Evolutionary conservation across 2,329 filamentous ascomycete species (phyloP), one percentile per base, ranked within the genome.

Genomic region (Sarocladium oryzae): DNA sequence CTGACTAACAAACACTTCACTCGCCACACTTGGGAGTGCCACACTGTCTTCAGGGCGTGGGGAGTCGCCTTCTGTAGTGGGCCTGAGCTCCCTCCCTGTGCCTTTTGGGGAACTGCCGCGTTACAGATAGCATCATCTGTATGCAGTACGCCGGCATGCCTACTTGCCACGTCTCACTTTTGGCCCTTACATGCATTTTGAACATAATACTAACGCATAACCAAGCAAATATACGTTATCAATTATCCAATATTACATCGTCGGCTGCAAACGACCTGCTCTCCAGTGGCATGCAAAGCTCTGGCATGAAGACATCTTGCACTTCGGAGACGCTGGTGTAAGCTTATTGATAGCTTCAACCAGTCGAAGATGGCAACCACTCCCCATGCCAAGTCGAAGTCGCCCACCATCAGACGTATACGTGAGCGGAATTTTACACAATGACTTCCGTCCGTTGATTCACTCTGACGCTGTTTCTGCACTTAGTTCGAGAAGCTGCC

Each of bases 321-420:
- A n/a, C 18, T 15, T 40, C 37, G 37, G 23, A 7, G 16, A 11
- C 37, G 7, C 7, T 11, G 16, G 9, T 40, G 37, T 40, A 23
- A 21, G 37, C 16, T 40, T 11, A n/a, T 18, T 20, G 10, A 26
- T 15, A 53, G 24, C 40, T 35, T 43, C 53, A 18, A 21, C 54
- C 54, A 66, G 40, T 11, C 37, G 9, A 51, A 33, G 54, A 76
- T 73, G 70, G 64, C 71, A 37, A 69, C 69, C 36, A 72, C 63
- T 21, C 60, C 66, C 21, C 64, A 73, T 58, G 70, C 86, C 72
- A 89, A 86, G 66, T 81, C 84, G 60, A 90, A 89, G 65, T 90
- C 85, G 56, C 88, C 88, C 38, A 92, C 88, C 24, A 88, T 93
- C 65, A 85, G 87, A 69, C 87, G 88, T 65, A 93, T 95, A 66